Base-by-base conservation (phyloP, 805 yeast species). In the Yarrowia sp. region DNA sequence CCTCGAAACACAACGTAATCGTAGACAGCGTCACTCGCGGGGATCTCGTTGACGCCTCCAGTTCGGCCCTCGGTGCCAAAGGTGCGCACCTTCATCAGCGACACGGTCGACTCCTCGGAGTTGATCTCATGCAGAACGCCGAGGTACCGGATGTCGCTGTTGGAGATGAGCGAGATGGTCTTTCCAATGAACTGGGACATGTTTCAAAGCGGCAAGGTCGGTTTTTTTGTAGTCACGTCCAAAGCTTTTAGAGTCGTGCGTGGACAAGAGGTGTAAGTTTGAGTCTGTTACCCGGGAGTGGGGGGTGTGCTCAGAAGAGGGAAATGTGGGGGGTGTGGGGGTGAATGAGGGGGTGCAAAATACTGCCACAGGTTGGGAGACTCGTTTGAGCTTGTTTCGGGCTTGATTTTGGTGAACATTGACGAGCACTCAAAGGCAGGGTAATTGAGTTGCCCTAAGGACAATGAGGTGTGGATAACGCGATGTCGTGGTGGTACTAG, bases 161-260 rank as follows among this genome's bases (percentile, higher is more conserved):
- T 86, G 70, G 96, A 89, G 71, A 90, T 85, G 77, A 92, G 82
- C 35, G 95, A 87, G 73, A 92, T 91, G 65, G 94, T 89, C 77
- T 91, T 91, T 10, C 98, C 98, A 73, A 92, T 90, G 79, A 89
- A 93, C 76, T 92, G 92, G 56, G 98, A 89, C 98, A 95, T 95
- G 50, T 26, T 56, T 12, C 32, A 26, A 26, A 26, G 7, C 4
- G 32, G 32, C 32, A 26, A 26, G 32, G 32, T 32, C 5, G 41
- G 58, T 41, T 38, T 35, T 52, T 52, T 26, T n/a, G 55, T 15
- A 15, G 26, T 52, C 8, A 19, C 19, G n/a, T 45, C 36, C 19
- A 14, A 11, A 8, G 45, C 11, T 9, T 53, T 53, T 53, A 40
- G 59, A 53, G 59, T 53, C 59, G 45, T n/a, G 32, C 36, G 16